Percentiles rank a stretch among this genome's conserved stretches.
These are phyloP conservation scores for Amauroascus verrucosus DNA, from an alignment of 2,329 filamentous ascomycete genomes.

Conservation along the genomic window DNA sequence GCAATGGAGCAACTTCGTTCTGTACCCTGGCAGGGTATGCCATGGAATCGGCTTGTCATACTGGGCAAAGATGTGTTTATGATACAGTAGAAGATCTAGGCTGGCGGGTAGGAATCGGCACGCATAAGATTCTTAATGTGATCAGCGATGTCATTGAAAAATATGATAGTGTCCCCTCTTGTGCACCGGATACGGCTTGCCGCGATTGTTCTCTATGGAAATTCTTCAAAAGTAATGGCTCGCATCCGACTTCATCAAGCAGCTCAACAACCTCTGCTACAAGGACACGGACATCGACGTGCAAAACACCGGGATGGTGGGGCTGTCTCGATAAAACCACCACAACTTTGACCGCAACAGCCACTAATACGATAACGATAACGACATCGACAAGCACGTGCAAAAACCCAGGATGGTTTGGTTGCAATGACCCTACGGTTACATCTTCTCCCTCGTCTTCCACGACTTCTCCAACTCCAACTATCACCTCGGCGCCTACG, in stretches of 20 bases:
- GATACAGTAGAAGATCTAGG: conserved; percentile 86
- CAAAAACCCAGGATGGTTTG: conserved; percentile 37
- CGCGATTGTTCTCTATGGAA: conserved; percentile 90
- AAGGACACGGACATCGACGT: conserved; percentile 68
- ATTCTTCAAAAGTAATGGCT: conserved; percentile 86
- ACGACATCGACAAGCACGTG: conserved; percentile 31
- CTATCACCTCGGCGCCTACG: conserved; percentile 16
- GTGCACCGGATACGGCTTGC: conserved; percentile 66
- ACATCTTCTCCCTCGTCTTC: conserved; percentile 24
- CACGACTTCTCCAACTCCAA: neutral
- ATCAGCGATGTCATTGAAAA: conserved; percentile 77
- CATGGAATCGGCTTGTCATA: conserved; percentile 85
- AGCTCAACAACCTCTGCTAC: conserved; percentile 49
- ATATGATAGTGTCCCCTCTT: conserved; percentile 71
- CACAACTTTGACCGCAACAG: conserved; percentile 24
- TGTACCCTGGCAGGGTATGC: conserved; percentile 91
- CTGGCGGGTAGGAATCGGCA: conserved; percentile 83
- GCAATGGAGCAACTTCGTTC: conserved; percentile 77
- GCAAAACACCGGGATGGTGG: conserved; percentile 89
- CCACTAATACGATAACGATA: conserved; percentile 24
- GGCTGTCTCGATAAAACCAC: conserved; percentile 48
- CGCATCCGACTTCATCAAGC: conserved; percentile 59
- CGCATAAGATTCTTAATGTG: conserved; percentile 79
- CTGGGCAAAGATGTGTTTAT: conserved; percentile 77
- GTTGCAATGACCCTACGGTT: conserved; percentile 30